phyloP scores from a whole-genome alignment of 139 green algal species.

The Yamagishiella unicocca region DNA sequence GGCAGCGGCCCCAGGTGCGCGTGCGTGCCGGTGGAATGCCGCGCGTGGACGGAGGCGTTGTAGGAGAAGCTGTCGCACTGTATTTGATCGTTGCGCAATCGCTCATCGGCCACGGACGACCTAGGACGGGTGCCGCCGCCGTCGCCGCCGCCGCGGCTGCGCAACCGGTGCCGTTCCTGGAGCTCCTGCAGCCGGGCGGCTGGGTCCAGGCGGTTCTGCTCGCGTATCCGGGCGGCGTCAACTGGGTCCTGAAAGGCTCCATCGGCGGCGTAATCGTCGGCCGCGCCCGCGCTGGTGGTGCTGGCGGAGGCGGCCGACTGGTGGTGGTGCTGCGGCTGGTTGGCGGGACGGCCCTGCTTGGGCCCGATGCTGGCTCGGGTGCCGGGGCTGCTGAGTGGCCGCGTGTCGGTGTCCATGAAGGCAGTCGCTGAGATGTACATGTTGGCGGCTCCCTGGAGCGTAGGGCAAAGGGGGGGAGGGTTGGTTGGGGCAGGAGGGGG shows the following conservation, averaged over 20 bases:
- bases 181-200: neutral
- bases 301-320: no score
- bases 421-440: no score
- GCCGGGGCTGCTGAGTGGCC: no score
- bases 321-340: neutral
- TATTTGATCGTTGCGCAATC: neutral
- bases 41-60: neutral
- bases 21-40: neutral
- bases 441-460: no score
- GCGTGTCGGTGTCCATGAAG: no score
- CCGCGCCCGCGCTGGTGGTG: no score
- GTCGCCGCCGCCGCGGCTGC: neutral
- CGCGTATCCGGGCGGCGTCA: neutral
- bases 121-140: neutral
- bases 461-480: no score
- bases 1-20: neutral
- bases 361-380: neutral
- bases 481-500: no score
- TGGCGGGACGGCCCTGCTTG: neutral
- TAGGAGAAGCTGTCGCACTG: slow-evolving; percentile 20
- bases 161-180: neutral
- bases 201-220: neutral
- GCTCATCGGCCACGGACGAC: neutral
- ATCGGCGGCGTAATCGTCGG: no score
- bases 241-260: no score